phyloP scores from a whole-genome alignment of 352 stramenopile species.

The Phytophthora citrophthora region DNA sequence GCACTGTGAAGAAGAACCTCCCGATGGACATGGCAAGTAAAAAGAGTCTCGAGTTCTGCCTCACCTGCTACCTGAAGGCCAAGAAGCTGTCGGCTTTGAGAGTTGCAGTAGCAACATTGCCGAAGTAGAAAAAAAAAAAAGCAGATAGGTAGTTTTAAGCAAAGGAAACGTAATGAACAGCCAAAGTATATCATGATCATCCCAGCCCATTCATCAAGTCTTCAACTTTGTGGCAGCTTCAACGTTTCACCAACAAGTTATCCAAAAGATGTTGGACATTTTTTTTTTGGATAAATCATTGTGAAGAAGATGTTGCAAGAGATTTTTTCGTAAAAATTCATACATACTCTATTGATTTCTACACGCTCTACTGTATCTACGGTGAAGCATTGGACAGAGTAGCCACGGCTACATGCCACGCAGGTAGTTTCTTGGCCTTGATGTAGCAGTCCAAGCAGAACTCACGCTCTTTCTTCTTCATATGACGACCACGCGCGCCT shows the following conservation, averaged over 20 bases:
- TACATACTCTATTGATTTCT: constrained; percentile 3
- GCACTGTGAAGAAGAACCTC: constrained; percentile 54
- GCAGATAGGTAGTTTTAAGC: constrained; percentile 30
- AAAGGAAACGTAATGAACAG: constrained; percentile 7
- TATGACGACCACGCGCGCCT: constrained; percentile 27
- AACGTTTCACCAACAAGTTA: no score
- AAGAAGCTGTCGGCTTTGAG: constrained; percentile 52
- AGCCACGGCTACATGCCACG: constrained; percentile 31
- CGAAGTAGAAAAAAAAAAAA: constrained; percentile 11
- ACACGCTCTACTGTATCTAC: constrained; percentile 11
- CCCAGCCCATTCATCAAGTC: not conserved
- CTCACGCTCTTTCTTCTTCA: constrained; percentile 34
- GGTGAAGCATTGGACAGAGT: constrained; percentile 18
- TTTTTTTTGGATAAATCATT: no score
- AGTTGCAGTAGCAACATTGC: constrained; percentile 48
- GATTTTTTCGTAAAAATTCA: not conserved
- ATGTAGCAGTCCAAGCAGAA: constrained; percentile 50
- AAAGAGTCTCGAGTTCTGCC: constrained; percentile 62
- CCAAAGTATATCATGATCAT: not conserved
- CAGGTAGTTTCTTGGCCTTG: constrained; percentile 27
- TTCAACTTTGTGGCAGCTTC: no score
- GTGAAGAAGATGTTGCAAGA: no score
- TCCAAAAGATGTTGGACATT: no score
- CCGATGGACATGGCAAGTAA: constrained; percentile 44
- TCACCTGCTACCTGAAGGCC: constrained; percentile 60